Percentiles rank a stretch among this genome's conserved stretches.
Evolutionary conservation across 371 early-diverging fungal genomes (phyloP).

Genomic region (Apophysomyces ossiformis): DNA sequence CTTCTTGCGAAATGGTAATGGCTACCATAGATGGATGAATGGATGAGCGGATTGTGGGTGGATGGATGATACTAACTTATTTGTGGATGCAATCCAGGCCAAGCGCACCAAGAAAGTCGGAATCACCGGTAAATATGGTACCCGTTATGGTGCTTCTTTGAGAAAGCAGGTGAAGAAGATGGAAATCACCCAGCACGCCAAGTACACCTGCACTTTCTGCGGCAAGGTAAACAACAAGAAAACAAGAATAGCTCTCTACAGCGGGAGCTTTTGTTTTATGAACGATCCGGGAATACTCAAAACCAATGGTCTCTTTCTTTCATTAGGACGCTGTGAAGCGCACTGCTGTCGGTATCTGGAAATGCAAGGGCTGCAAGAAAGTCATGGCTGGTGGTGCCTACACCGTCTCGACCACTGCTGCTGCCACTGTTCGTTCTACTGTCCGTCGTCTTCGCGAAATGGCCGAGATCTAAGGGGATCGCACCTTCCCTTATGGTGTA

Average conservation of each 20-base stretch:
- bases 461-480: conserved; percentile 81
- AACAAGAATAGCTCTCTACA: neutral
- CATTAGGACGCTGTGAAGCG: conserved; percentile 93
- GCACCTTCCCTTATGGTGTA: neutral
- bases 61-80: conserved; percentile 8
- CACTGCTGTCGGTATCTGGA: conserved; percentile 99
- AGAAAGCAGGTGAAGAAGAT: conserved; percentile 99
- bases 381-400: conserved; percentile 99
- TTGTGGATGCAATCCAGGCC: conserved; percentile 32
- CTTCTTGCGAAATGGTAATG: conserved; percentile 8
- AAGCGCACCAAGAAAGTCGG: conserved; percentile 99
- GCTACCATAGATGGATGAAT: neutral
- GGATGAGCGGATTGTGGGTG: neutral
- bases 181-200: conserved; percentile 99
- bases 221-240: conserved; percentile 75
- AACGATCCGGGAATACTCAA: neutral
- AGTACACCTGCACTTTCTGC: conserved; percentile 99
- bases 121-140: conserved; percentile 99
- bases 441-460: conserved; percentile 98
- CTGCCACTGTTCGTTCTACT: conserved; percentile 92
- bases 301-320: conserved; percentile 11
- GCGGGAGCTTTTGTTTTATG: neutral
- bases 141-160: conserved; percentile 99
- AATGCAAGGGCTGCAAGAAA: conserved; percentile 98
- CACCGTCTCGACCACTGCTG: conserved; percentile 94